Evolutionary conservation across 2,329 filamentous ascomycete species (phyloP), one percentile per base, ranked within the genome.

Genomic region (Hymenoscyphus albidus): DNA sequence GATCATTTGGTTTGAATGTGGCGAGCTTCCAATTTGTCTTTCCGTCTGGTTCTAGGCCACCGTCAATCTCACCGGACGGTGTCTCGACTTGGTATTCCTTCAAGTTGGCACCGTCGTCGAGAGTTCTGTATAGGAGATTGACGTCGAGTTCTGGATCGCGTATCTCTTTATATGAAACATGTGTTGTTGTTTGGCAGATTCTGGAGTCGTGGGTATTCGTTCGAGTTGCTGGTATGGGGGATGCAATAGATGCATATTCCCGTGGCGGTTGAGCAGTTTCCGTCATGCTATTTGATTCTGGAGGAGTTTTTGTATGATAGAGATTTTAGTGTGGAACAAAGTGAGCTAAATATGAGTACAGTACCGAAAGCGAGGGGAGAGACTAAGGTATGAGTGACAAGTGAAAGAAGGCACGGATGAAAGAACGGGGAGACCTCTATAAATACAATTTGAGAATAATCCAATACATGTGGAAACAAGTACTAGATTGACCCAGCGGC

Each of bases 1-100:
- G 84, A 74, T 95, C 91, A 65, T 87, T 79, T 2, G 88, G 82
- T 3, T 81, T 84, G 73, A 95, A 96, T 0, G 88, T 90, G 40
- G 91, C 87, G 10, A 91, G 79, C 64, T 88, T 85, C 73, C 85
- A 88, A 1, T 67, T 63, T 44, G 48, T 31, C 22, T 72, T 58
- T 59, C 71, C 71, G 65, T 74, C 69, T 38, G 67, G 62, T 57
- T 64, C 66, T 18, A 70, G 14, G 14, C 64, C 62, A n/a, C 70
- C 71, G 39, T 66, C 68, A 7, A 92, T 90, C 62, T 85, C 80
- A n/a, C 90, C 89, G 0, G 76, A 73, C 5, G 78, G 76, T 1
- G 84, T 87, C 75, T 91, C 88, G 64, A 81, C 77, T 1, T 82
- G 86, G 75, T 89, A 92, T 77, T 92, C 89, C 40, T 83, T 81